Evolutionary conservation across 2,329 filamentous ascomycete species (phyloP), one percentile per base, ranked within the genome.

Genomic region (Mycogone perniciosa): DNA sequence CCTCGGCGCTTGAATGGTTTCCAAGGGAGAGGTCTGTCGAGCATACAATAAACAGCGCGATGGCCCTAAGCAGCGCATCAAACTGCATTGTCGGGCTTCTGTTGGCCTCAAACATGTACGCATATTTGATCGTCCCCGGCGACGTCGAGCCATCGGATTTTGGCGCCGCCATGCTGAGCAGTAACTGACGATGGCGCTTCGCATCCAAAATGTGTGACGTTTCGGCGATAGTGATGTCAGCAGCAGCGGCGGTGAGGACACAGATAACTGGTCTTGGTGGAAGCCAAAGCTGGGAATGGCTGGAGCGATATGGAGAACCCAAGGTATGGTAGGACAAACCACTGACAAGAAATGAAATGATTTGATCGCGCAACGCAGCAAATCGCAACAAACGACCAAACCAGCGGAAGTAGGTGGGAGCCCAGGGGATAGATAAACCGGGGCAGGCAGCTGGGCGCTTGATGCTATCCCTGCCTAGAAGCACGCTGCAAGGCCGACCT

Each of bases 41-140:
- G 31, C 83, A 69, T 76, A 91, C 87, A 64, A 90, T 86, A 61
- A 88, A 71, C 52, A 77, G 75, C 41, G 81, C 85, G 58, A 91
- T 81, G 31, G 84, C 82, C 59, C 82, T 71, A 56, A 89, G 75
- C 31, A 91, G 72, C 49, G 83, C 81, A 65, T 86, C 79, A 30
- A 91, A 76, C 41, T 84, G 66, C 47, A 79, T 77, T 4, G 85
- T 84, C 5, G 86, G 81, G 44, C 77, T 79, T 67, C 88, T 89
- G 65, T 87, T 76, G 34, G 72, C 68, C 57, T 82, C 77, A 61
- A 87, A 88, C 61, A 91, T 75, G 64, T 85, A 84, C 44, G 80
- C 80, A 70, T 88, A 89, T 50, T 67, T 61, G 51, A 69, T 60
- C 29, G 57, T 53, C 46, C 57, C 59, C 34, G 65, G 58, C 45